Percentiles rank a stretch among this genome's conserved stretches.
phyloP scores from a whole-genome alignment of 305 asterid genomes.

The Rubia peregrina region DNA sequence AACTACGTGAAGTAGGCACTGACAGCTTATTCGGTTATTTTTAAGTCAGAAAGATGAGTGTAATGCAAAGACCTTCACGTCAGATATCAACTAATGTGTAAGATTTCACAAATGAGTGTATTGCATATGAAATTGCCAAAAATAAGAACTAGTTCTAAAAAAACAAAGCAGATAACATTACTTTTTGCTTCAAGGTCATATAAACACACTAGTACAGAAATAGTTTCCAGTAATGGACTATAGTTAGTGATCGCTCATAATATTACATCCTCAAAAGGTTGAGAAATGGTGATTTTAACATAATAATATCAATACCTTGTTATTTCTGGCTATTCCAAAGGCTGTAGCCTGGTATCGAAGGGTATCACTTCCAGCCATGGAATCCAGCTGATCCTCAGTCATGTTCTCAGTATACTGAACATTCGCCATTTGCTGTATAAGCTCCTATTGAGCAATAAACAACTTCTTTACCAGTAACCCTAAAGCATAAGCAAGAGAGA shows the following conservation, averaged over 20 bases:
- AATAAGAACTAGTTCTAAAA: neutral
- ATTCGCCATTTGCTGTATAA: slow-evolving; percentile 98
- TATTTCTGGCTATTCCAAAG: slow-evolving; percentile 82
- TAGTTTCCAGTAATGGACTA: neutral
- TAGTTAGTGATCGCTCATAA: neutral
- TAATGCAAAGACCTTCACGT: neutral
- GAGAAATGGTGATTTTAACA: neutral
- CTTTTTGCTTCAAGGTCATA: neutral
- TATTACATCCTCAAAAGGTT: neutral
- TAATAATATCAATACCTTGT: slow-evolving; percentile 50
- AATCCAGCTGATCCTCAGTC: slow-evolving; percentile 98
- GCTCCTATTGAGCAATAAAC: slow-evolving; percentile 58
- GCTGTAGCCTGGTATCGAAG: slow-evolving; percentile 99
- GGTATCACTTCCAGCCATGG: slow-evolving; percentile 99
- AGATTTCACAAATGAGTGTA: neutral
- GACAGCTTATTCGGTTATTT: neutral
- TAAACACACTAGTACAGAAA: neutral
- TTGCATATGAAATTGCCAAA: neutral
- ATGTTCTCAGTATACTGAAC: slow-evolving; percentile 98
- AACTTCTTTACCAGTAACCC: slow-evolving; percentile 20
- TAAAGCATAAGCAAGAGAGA: slow-evolving; percentile 9
- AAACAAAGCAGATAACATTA: neutral
- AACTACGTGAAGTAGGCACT: neutral
- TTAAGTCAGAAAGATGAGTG: neutral
- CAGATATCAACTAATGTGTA: neutral